phyloP scores from a whole-genome alignment of 108 stramenopile genomes.

The Skeletonema costatum region DNA sequence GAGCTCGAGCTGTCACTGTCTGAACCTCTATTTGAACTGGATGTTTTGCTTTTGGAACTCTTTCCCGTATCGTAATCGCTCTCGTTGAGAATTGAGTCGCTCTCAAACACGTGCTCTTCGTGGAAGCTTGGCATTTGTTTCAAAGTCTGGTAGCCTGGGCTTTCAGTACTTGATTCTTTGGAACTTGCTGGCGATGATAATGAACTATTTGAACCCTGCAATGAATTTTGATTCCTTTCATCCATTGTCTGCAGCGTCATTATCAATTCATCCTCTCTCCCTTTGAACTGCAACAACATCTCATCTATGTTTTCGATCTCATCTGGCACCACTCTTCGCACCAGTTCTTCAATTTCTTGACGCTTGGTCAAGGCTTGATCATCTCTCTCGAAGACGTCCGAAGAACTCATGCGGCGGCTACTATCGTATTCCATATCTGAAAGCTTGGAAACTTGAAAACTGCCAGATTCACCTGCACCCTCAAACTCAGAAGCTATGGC shows the following conservation, averaged over 20 bases:
- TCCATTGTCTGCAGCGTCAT: conserved; percentile 13
- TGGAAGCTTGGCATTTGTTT: background rate
- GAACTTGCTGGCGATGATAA: background rate
- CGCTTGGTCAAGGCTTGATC: background rate
- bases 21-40: background rate
- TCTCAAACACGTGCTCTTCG: background rate
- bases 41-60: background rate
- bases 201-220: background rate
- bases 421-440: background rate
- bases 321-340: conserved; percentile 62
- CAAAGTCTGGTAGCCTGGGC: background rate
- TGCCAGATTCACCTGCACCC: conserved; percentile 25
- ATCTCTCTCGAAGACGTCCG: conserved; percentile 10
- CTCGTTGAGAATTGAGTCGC: background rate
- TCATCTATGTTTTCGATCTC: conserved; percentile 29
- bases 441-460: conserved; percentile 11
- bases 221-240: background rate
- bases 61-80: background rate
- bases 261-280: conserved; percentile 12
- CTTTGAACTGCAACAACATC: conserved; percentile 12
- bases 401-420: conserved; percentile 1
- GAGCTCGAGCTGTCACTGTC: background rate
- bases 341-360: conserved; percentile 48
- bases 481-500: conserved; percentile 40
- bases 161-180: background rate